Evolutionary conservation across 1,284 basidiomycete genomes (phyloP).

Genomic region (Trichosporon inkin): DNA sequence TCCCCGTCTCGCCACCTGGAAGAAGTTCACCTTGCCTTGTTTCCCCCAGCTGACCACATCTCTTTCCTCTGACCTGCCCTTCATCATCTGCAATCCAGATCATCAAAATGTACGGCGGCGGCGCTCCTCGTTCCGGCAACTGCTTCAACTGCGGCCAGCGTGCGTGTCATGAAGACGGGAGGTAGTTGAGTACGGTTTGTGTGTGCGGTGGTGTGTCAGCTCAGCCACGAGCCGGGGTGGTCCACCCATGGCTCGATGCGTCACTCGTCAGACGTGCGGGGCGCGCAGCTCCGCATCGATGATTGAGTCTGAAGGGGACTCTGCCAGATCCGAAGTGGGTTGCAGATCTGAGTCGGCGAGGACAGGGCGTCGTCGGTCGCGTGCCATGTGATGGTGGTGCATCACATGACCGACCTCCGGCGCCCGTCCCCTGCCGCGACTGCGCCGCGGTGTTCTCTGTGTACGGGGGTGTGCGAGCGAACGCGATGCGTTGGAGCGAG

Average conservation of each 20-base stretch:
- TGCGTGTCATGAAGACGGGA: slow-evolving; percentile 27
- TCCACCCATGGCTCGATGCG: slow-evolving; percentile 8
- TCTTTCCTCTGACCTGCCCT: background rate
- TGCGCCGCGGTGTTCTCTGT: slow-evolving; percentile 18
- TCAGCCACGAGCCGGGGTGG: background rate
- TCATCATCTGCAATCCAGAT: background rate
- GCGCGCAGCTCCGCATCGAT: background rate
- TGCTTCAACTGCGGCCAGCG: slow-evolving; percentile 51
- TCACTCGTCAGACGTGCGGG: slow-evolving; percentile 8
- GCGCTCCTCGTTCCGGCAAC: slow-evolving; percentile 39
- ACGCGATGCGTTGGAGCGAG: slow-evolving; percentile 30
- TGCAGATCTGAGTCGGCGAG: slow-evolving; percentile 4
- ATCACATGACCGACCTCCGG: background rate
- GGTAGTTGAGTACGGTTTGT: slow-evolving; percentile 18
- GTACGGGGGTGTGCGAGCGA: slow-evolving; percentile 38
- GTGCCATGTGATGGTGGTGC: slow-evolving; percentile 5
- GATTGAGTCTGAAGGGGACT: background rate
- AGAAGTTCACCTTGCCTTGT: background rate
- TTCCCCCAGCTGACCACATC: background rate
- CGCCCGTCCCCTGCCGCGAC: background rate
- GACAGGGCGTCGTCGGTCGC: slow-evolving; percentile 7
- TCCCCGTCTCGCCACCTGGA: too few relatives aligned
- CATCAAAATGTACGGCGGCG: slow-evolving; percentile 41
- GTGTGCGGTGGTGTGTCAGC: slow-evolving; percentile 10
- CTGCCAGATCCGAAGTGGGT: background rate